Evolutionary conservation across 805 yeast species (phyloP).

Genomic region (Ogataea polymorpha): DNA sequence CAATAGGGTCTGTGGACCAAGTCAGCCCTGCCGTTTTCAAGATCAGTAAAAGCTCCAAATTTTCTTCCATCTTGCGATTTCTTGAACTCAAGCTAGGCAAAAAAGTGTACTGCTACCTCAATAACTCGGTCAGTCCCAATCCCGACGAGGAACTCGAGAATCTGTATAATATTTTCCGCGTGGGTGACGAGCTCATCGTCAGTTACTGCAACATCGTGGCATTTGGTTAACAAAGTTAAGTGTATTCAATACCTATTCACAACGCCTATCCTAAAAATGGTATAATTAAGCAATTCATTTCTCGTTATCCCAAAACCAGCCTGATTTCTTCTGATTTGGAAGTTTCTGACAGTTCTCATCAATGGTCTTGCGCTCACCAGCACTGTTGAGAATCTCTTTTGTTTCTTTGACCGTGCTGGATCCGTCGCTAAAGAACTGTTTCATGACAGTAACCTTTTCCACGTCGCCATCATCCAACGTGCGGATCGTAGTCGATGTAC

Average conservation of each 20-base stretch:
- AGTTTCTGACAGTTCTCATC: constrained; percentile 19
- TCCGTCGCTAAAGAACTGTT: constrained; percentile 44
- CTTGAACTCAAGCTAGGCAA: constrained; percentile 38
- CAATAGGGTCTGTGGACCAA: constrained; percentile 55
- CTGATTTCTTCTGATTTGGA: constrained; percentile 17
- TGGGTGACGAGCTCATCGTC: constrained; percentile 39
- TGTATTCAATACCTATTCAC: constrained; percentile 2
- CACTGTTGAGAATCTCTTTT: constrained; percentile 36
- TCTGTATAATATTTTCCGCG: constrained; percentile 34
- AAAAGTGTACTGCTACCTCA: constrained; percentile 40
- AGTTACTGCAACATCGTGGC: constrained; percentile 47
- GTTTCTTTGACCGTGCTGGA: constrained; percentile 36
- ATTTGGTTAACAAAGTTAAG: constrained; percentile 34
- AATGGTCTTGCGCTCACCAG: constrained; percentile 34
- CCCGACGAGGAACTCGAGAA: constrained; percentile 43
- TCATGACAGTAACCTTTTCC: constrained; percentile 38
- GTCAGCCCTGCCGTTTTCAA: constrained; percentile 49
- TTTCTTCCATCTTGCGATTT: constrained; percentile 45
- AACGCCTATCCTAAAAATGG: neutral
- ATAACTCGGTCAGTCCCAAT: constrained; percentile 44
- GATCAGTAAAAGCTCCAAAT: constrained; percentile 45
- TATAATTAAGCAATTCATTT: neutral
- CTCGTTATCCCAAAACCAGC: constrained; percentile 32
- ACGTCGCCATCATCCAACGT: constrained; percentile 41
- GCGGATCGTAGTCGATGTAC: constrained; percentile 33